Evolutionary conservation across 768 basidiomycete genomes (phyloP).

Genomic region (Boletus insuetus): DNA sequence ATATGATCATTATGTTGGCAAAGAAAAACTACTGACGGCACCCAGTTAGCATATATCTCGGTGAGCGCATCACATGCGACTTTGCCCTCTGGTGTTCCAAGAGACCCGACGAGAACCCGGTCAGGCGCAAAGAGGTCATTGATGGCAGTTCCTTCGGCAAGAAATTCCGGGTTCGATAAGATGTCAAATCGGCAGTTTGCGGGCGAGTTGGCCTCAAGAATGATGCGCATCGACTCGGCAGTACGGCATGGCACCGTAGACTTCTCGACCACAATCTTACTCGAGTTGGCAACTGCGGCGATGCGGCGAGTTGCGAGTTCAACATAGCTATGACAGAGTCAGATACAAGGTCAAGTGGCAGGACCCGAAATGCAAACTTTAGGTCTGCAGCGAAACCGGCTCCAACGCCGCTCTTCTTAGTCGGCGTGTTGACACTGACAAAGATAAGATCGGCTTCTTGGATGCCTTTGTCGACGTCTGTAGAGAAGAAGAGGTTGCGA

Average conservation of each 20-base stretch:
- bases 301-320: slow-evolving; percentile 97
- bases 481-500: slow-evolving; percentile 96
- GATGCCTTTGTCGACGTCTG: slow-evolving; percentile 91
- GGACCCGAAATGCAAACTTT: slow-evolving; percentile 59
- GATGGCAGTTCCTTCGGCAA: slow-evolving; percentile 98
- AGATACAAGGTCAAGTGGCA: slow-evolving; percentile 5
- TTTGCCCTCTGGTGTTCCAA: slow-evolving; percentile 84
- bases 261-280: slow-evolving; percentile 99
- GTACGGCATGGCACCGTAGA: slow-evolving; percentile 99
- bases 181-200: slow-evolving; percentile 92
- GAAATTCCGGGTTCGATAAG: slow-evolving; percentile 98
- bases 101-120: slow-evolving; percentile 95
- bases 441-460: slow-evolving; percentile 96
- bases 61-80: slow-evolving; percentile 74
- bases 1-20: background rate
- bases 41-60: slow-evolving; percentile 94
- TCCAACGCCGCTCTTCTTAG: slow-evolving; percentile 96
- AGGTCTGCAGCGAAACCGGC: slow-evolving; percentile 98
- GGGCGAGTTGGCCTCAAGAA: slow-evolving; percentile 97
- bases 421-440: slow-evolving; percentile 98
- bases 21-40: slow-evolving; percentile 62
- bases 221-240: slow-evolving; percentile 98
- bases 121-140: slow-evolving; percentile 84
- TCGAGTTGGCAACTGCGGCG: slow-evolving; percentile 82
- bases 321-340: slow-evolving; percentile 69